Evolutionary conservation across 179 eudicot genomes (phyloP), one percentile per base, ranked within the genome.

Genomic region (Vitellaria paradoxa): DNA sequence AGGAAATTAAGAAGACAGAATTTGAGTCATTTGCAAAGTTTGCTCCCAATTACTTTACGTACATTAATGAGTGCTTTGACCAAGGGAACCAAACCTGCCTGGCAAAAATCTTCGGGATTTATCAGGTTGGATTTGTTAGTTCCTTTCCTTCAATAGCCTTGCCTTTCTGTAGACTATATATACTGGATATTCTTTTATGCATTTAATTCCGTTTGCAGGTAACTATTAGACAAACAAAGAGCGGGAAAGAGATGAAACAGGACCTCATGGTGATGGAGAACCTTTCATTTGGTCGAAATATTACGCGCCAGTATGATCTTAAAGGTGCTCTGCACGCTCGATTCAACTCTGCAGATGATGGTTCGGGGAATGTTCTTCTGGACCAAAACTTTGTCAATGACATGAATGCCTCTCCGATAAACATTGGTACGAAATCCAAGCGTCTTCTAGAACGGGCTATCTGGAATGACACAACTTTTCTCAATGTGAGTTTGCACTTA

Each of bases 201-300:
- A 72, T 72, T 56, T 56, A 65, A 56, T 57, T 72, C 65, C 50
- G 24, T 53, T 71, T 85, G 67, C 82, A 94, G 98, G 89, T 96
- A 57, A 87, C 85, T 50, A 80, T 90, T 66, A 87, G 93, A 55
- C 89, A 85, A 79, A 74, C 89, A 6, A 91, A 85, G 84, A 82
- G 78, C 65, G 94, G 97, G 63, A 93, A 83, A 82, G 97, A 94
- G 83, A 60, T 87, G 26, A 91, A 87, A 74, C 94, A 89, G 72
- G 94, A 93, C 83, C 88, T 96, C 73, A 85, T 93, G 91, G 97
- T 96, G 82, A 92, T 90, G 91, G 99, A 96, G 86, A 92, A 96
- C 82, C 92, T 96, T 64, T 90, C 92, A 8, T 93, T 86, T 80
- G 94, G 96, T 60, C 82, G 96, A 74, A 86, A 82, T 65, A 81